Conservation (phyloP, 2,329 filamentous ascomycete genomes). For the Ramichloridium luteum region DNA sequence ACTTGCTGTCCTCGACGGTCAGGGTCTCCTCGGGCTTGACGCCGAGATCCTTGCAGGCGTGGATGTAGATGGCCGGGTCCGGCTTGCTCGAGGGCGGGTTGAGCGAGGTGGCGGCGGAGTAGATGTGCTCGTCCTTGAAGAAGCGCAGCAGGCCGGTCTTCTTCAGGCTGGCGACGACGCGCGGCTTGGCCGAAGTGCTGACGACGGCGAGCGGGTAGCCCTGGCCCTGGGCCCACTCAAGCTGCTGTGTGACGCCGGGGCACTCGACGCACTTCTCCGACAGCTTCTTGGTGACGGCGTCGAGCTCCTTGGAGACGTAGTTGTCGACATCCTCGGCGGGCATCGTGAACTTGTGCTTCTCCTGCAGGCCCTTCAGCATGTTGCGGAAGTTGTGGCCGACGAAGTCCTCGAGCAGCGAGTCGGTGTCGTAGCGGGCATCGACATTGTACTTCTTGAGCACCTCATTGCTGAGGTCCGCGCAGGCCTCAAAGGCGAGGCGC, state of each 20-base stretch:
- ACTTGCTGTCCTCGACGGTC: conserved; percentile 81
- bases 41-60: conserved; percentile 61
- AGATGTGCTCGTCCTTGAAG: conserved; percentile 64
- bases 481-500: conserved; percentile 81
- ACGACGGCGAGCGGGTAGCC: conserved; percentile 66
- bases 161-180: conserved; percentile 64
- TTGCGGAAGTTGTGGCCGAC: conserved; percentile 91
- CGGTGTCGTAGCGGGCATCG: conserved; percentile 60
- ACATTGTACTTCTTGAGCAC: conserved; percentile 59
- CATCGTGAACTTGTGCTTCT: conserved; percentile 64
- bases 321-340: conserved; percentile 53
- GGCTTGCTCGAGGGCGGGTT: conserved; percentile 76
- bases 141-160: conserved; percentile 70
- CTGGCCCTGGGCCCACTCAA: conserved; percentile 45
- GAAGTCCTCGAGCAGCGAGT: conserved; percentile 70
- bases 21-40: conserved; percentile 60
- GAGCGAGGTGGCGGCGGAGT: conserved; percentile 70
- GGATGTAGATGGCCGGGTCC: conserved; percentile 76
- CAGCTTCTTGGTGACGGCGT: conserved; percentile 72
- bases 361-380: conserved; percentile 68
- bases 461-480: conserved; percentile 77
- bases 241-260: conserved; percentile 47
- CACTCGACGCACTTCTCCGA: conserved; percentile 24
- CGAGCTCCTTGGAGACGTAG: conserved; percentile 68
- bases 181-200: conserved; percentile 63